Conservation (phyloP, 495 filamentous ascomycete genomes). For the Penicillium cosmopolitanum region DNA sequence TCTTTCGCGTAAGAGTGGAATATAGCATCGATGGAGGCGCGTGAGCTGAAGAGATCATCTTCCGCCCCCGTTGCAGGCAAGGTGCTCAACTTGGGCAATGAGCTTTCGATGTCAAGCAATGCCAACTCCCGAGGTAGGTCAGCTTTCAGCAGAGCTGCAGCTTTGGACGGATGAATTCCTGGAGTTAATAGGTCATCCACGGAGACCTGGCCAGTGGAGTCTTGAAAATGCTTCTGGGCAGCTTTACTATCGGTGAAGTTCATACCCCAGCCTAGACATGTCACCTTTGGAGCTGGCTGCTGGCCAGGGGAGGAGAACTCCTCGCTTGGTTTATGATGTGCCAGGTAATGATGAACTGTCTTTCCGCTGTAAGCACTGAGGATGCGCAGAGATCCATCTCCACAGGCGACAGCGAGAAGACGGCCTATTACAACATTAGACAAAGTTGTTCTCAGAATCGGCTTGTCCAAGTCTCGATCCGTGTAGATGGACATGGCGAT, state of each 20-base stretch:
- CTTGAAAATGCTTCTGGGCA: constrained; percentile 46
- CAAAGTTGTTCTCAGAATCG: background rate
- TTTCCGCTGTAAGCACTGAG: constrained; percentile 78
- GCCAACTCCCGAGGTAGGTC: constrained; percentile 80
- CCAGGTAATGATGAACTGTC: constrained; percentile 68
- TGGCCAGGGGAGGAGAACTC: constrained; percentile 38
- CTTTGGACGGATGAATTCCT: constrained; percentile 42
- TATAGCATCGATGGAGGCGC: constrained; percentile 33
- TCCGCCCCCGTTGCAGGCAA: constrained; percentile 59
- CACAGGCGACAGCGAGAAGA: constrained; percentile 77
- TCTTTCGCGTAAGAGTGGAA: constrained; percentile 50
- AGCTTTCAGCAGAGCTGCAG: constrained; percentile 44
- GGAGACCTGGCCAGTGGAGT: constrained; percentile 42
- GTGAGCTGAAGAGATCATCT: constrained; percentile 38
- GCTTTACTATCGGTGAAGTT: constrained; percentile 64
- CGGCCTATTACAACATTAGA: constrained; percentile 51
- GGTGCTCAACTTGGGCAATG: constrained; percentile 77
- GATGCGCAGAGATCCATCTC: constrained; percentile 69
- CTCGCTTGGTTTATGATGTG: constrained; percentile 26
- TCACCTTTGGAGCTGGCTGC: constrained; percentile 44
- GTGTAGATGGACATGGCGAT: background rate
- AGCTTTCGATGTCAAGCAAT: constrained; percentile 76
- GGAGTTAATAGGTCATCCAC: constrained; percentile 49
- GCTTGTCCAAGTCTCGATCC: background rate
- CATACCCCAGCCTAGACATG: constrained; percentile 73